Conservation (phyloP, 2,329 filamentous ascomycete genomes). For the Pseudocercospora macadamiae region DNA sequence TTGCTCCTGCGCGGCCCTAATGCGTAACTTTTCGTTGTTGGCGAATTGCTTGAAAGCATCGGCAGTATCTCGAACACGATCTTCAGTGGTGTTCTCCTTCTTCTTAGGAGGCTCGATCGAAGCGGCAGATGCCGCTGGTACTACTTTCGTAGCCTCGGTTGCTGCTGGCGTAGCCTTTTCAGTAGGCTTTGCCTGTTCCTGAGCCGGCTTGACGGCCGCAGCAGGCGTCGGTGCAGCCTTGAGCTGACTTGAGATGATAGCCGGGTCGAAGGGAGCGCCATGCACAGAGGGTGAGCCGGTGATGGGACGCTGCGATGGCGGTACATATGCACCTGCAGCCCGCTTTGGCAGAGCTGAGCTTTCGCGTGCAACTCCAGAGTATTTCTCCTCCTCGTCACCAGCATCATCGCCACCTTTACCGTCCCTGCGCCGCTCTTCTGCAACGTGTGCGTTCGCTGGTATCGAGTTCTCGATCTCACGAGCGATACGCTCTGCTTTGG, state of each 20-base stretch:
- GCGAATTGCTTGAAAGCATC: conserved; percentile 68
- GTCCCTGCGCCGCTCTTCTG: conserved; percentile 78
- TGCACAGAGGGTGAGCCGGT: conserved; percentile 72
- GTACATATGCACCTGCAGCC: conserved; percentile 77
- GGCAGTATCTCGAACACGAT: conserved; percentile 63
- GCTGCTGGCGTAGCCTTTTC: conserved; percentile 31
- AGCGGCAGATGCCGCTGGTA: not conserved
- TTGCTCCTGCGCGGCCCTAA: conserved; percentile 59
- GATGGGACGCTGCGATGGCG: conserved; percentile 82
- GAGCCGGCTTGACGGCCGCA: not conserved
- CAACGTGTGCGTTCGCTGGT: conserved; percentile 77
- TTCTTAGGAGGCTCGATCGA: conserved; percentile 19
- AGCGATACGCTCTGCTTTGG: conserved; percentile 79
- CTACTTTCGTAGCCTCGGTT: conserved; percentile 11
- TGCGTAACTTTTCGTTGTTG: conserved; percentile 62
- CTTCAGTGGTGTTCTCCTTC: conserved; percentile 58
- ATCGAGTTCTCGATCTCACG: conserved; percentile 83
- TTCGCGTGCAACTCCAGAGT: conserved; percentile 83
- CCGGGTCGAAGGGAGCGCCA: conserved; percentile 79
- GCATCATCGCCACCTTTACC: conserved; percentile 66
- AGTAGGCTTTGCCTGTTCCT: conserved; percentile 21
- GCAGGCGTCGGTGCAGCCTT: conserved; percentile 46
- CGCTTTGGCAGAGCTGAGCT: conserved; percentile 63
- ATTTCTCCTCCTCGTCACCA: conserved; percentile 92
- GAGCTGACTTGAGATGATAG: conserved; percentile 87